Base-by-base conservation (phyloP, 2,329 filamentous ascomycete genomes). In the Cercospora sp. region DNA sequence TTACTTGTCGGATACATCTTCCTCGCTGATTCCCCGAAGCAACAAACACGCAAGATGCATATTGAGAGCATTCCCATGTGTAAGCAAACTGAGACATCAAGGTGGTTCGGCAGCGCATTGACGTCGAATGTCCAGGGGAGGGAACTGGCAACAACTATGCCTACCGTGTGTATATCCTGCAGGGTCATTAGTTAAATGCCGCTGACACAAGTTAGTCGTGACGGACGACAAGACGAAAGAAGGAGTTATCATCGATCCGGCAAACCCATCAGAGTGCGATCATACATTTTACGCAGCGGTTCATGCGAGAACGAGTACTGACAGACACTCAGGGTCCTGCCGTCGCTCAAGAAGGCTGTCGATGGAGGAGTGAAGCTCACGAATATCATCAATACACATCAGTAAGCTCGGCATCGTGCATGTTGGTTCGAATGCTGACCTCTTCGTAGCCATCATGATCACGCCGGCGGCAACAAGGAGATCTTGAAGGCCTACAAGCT, bases 331-430 rank as follows among this genome's bases (percentile, higher is more conserved):
- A 90, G 88, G 73, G 88, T 90, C 4, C 78, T 86, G 3, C 88
- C 88, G 12, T 83, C 86, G 9, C 81, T 99, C 63, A 90, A 94
- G 78, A 86, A 93, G 72, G 89, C 91, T 68, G 90, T 92, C 5
- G 81, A 88, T 48, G 82, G 84, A 23, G 90, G 90, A 73, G 92
- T 97, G 77, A 94, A 96, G 74, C 82, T 99, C 70, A 93, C 87
- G 26, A 91, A 90, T 60, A 97, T 99, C 77, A 89, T 98, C 75
- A 99, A 99, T 78, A 99, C 95, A 1, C 95, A 99, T 77, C 94
- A 98, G 94, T 97, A 83, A 80, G 91, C 80, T 58, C 18, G 16
- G 20, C 45, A 13, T 20, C 28, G 6, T 6, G 45, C 12, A 42
- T 12, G n/a, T 40, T 12, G 9, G 23, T 30, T 10, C 16, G 20